phyloP scores from a whole-genome alignment of 176 grass and related monocot species.

The Chloris gayana region DNA sequence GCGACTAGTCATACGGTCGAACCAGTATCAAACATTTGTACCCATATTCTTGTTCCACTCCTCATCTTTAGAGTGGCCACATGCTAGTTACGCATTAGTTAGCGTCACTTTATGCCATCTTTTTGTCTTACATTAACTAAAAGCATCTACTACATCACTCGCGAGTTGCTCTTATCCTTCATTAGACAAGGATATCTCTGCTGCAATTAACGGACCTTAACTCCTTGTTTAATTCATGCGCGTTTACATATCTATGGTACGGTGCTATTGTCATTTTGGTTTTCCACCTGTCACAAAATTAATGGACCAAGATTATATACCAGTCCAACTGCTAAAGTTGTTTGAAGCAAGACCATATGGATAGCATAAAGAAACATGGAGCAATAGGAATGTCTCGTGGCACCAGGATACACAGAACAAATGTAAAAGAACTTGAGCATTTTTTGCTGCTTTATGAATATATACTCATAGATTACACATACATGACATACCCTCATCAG shows the following conservation, averaged over 20 bases:
- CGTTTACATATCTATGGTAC: not conserved
- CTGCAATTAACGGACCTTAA: not conserved
- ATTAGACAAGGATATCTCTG: conserved; percentile 1
- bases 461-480: conserved; percentile 20
- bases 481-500: conserved; percentile 6
- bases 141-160: conserved; percentile 7
- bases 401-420: not conserved
- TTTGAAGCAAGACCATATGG: conserved; percentile 40
- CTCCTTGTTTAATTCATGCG: not conserved
- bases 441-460: conserved; percentile 29
- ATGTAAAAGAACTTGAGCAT: not conserved
- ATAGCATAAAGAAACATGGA: conserved; percentile 43
- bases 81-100: conserved; percentile 16
- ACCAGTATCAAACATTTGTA: not conserved
- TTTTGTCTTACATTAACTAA: conserved; percentile 31
- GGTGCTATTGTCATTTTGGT: not conserved
- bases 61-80: conserved; percentile 1
- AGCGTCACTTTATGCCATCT: conserved; percentile 10
- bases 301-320: conserved; percentile 27
- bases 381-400: conserved; percentile 42
- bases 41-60: not conserved
- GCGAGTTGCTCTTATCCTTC: conserved; percentile 13
- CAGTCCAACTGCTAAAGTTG: not conserved
- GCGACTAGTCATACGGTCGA: not conserved
- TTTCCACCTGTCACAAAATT: conserved; percentile 18